Evolutionary conservation across 129 eudicot genomes (phyloP), one percentile per base, ranked within the genome.

Genomic region (Flaveria ramosissima): DNA sequence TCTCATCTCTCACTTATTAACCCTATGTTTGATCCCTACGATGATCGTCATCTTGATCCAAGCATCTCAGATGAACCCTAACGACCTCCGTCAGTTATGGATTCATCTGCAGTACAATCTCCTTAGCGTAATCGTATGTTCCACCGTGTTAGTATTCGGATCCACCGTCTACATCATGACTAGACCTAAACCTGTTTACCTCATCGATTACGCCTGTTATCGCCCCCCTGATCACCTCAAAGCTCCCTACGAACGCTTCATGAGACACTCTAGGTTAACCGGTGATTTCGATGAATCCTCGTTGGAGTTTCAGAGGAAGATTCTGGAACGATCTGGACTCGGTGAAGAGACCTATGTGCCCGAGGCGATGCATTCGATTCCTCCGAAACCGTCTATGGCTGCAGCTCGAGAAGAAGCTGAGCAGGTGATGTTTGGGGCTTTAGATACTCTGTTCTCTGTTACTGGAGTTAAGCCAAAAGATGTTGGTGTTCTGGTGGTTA

Each of bases 321-420:
- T 88, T 39, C 55, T 88, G 16, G 84, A 82, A 41, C 32, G 87
- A 16, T 88, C 92, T 0, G 89, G 92, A 14, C 68, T 88, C 0
- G 89, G 92, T 26, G 87, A 88, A 13, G 92, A 87, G 11, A 89
- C 96, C 0, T 89, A 89, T 77, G 86, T 83, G 0, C 92, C 96
- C 3, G 91, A 89, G 43, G 96, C 89, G 0, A 86, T 89, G 91
- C 96, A 89, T 72, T 63, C 17, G 1, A 9, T 89, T 20, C 96
- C 96, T 26, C 91, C 96, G 5, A 60, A 52, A 48, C 86, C 86
- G 10, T 78, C 96, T 27, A 89, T 89, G 92, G 88, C 88, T 26
- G 89, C 92, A 6, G 96, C 96, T 1, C 73, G 92, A 68, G 89
- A 75, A 64, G 96, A 89, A 74, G 89, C 96, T 0, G 89, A 89